These are phyloP conservation scores for Pseudocercospora macadamiae DNA, from an alignment of 2,329 filamentous ascomycete genomes.

Conservation along the genomic window DNA sequence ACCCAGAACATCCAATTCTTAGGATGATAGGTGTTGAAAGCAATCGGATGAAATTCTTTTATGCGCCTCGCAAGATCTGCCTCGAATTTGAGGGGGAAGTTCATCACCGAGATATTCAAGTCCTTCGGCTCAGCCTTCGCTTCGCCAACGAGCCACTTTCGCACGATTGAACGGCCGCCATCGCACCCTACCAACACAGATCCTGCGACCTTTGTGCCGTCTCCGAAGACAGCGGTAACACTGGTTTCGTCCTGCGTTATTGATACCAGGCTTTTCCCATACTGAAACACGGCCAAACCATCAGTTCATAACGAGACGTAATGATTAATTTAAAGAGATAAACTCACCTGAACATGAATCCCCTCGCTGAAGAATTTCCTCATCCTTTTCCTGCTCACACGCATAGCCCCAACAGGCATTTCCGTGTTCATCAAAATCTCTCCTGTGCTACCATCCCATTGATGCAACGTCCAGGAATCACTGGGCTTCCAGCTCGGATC, in stretches of 20 bases:
- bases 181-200: slow-evolving; percentile 24
- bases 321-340: too few relatives aligned
- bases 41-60: slow-evolving; percentile 18
- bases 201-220: slow-evolving; percentile 17
- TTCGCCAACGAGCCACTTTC: slow-evolving; percentile 17
- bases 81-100: slow-evolving; percentile 18
- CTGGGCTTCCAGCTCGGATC: slow-evolving; percentile 9
- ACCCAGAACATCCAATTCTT: slow-evolving; percentile 16
- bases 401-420: slow-evolving; percentile 12
- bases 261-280: slow-evolving; percentile 14
- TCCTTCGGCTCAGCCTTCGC: slow-evolving; percentile 10
- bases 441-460: slow-evolving; percentile 21
- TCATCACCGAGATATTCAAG: slow-evolving; percentile 19
- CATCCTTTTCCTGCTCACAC: slow-evolving; percentile 22
- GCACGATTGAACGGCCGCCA: slow-evolving; percentile 20
- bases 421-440: slow-evolving; percentile 16
- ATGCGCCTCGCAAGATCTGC: slow-evolving; percentile 6
- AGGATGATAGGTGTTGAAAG: slow-evolving; percentile 17
- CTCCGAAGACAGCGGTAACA: slow-evolving; percentile 23
- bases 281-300: slow-evolving; percentile 1
- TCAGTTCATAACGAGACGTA: too few relatives aligned
- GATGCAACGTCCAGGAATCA: slow-evolving; percentile 7
- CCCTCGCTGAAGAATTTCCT: slow-evolving; percentile 24
- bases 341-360: slow-evolving; percentile 21
- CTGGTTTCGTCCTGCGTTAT: slow-evolving; percentile 7